A percentile compares a stretch with the other conserved stretches of the same genome.
Conservation (phyloP, 2,329 filamentous ascomycete genomes). For the Coniochaeta ligniaria region DNA sequence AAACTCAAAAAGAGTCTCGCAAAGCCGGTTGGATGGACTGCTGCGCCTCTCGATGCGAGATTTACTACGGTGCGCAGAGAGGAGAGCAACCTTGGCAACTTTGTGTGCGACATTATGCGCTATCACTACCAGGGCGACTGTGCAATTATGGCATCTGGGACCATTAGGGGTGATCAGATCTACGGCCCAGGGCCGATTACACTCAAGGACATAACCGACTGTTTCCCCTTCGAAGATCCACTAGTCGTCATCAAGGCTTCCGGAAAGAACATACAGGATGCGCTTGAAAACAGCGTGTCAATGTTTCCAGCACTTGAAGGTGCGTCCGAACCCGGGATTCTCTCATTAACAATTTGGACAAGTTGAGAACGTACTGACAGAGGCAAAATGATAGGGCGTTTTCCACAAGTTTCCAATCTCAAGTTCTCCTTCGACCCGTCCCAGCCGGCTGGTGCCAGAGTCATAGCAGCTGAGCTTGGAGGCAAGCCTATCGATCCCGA, state of each 20-base stretch:
- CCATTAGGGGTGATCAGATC: constrained; percentile 81
- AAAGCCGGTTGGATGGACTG: constrained; percentile 77
- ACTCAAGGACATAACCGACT: constrained; percentile 77
- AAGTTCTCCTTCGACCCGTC: constrained; percentile 64
- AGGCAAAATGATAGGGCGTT: constrained; percentile 39
- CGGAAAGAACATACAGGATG: constrained; percentile 68
- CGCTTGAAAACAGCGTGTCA: constrained; percentile 76
- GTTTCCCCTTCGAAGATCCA: constrained; percentile 89
- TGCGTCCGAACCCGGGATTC: constrained; percentile 6
- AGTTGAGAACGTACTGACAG: not conserved
- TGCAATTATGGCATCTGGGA: constrained; percentile 76
- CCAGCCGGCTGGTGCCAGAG: constrained; percentile 51
- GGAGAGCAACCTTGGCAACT: constrained; percentile 85
- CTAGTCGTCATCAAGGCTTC: constrained; percentile 69
- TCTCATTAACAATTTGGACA: not conserved
- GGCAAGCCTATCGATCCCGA: constrained; percentile 54
- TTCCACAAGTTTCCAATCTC: constrained; percentile 84
- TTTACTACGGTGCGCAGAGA: constrained; percentile 72
- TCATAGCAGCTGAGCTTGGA: constrained; percentile 55
- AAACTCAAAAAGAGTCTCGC: constrained; percentile 70
- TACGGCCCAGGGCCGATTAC: constrained; percentile 74
- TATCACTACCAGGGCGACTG: constrained; percentile 77
- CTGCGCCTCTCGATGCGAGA: constrained; percentile 73
- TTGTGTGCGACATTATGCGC: constrained; percentile 87
- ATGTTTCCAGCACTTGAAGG: constrained; percentile 78